Evolutionary conservation across 1,284 basidiomycete genomes (phyloP).

Genomic region (Xerocomus cyaneibrunnescens): DNA sequence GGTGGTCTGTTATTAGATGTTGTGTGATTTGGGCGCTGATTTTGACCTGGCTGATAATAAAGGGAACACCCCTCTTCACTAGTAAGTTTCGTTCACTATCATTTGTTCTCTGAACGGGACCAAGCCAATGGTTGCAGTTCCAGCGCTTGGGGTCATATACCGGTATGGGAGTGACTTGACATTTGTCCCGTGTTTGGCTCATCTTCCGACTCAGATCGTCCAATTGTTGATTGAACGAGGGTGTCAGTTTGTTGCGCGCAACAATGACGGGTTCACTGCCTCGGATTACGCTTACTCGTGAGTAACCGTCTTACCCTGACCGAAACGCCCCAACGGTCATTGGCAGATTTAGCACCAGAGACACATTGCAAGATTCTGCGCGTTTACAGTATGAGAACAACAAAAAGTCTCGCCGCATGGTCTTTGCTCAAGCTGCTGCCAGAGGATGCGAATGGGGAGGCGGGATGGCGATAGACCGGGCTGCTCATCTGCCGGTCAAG

Average conservation of each 20-base stretch:
- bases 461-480: constrained; percentile 37
- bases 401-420: constrained; percentile 65
- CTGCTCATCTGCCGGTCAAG: constrained; percentile 43
- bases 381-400: constrained; percentile 73
- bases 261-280: constrained; percentile 89
- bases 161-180: constrained; percentile 43
- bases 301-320: constrained; percentile 33
- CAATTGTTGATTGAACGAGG: constrained; percentile 87
- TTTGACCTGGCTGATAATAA: constrained; percentile 84
- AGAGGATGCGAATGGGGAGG: constrained; percentile 60
- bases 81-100: constrained; percentile 51
- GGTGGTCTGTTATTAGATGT: constrained; percentile 53
- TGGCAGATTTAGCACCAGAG: constrained; percentile 61
- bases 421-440: constrained; percentile 66
- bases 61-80: constrained; percentile 92
- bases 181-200: constrained; percentile 14
- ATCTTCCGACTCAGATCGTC: constrained; percentile 56
- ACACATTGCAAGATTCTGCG: constrained; percentile 75
- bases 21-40: constrained; percentile 87
- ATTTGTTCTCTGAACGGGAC: constrained; percentile 1
- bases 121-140: constrained; percentile 49
- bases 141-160: constrained; percentile 80
- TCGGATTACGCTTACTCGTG: constrained; percentile 92
- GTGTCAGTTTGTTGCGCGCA: constrained; percentile 77
- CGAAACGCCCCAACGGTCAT: constrained; percentile 13